A percentile compares a stretch with the other conserved stretches of the same genome.
phyloP scores from a whole-genome alignment of 2,329 filamentous ascomycete genomes.

The Biscogniauxia marginata region DNA sequence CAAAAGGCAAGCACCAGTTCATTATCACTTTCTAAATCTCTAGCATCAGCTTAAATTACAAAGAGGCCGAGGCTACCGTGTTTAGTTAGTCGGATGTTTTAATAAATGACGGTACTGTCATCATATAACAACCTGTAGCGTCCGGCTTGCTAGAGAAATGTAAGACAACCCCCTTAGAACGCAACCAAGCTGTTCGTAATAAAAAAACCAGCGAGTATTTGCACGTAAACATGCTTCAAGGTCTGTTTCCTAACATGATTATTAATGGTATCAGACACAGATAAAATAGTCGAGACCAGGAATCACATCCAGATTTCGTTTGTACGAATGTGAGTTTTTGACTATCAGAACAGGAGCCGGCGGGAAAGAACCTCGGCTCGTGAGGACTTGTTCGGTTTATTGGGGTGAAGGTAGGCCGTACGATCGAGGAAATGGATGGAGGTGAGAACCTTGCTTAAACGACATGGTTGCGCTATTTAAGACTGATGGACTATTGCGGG shows the following conservation, averaged over 20 bases:
- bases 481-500: slow-evolving; percentile 39
- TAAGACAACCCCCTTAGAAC: slow-evolving; percentile 79
- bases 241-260: slow-evolving; percentile 76
- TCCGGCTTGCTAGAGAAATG: slow-evolving; percentile 56
- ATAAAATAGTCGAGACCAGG: slow-evolving; percentile 90
- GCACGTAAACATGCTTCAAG: slow-evolving; percentile 80
- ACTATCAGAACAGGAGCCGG: slow-evolving; percentile 37
- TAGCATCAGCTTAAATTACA: slow-evolving; percentile 35
- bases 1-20: slow-evolving; percentile 77
- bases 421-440: slow-evolving; percentile 49
- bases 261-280: slow-evolving; percentile 84
- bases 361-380: slow-evolving; percentile 52
- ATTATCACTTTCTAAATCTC: slow-evolving; percentile 53
- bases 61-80: slow-evolving; percentile 48
- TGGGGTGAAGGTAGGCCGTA: slow-evolving; percentile 52
- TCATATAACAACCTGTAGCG: slow-evolving; percentile 71
- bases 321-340: slow-evolving; percentile 29
- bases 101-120: no score
- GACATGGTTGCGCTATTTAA: slow-evolving; percentile 53
- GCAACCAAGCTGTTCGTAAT: slow-evolving; percentile 82
- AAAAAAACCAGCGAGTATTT: slow-evolving; percentile 82
- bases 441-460: slow-evolving; percentile 54
- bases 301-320: slow-evolving; percentile 76
- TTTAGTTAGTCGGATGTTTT: slow-evolving; percentile 5
- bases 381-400: slow-evolving; percentile 45